Percentiles rank a stretch among this genome's conserved stretches.
phyloP scores from a whole-genome alignment of 2,329 filamentous ascomycete species.

The Paecilomyces formosus region DNA sequence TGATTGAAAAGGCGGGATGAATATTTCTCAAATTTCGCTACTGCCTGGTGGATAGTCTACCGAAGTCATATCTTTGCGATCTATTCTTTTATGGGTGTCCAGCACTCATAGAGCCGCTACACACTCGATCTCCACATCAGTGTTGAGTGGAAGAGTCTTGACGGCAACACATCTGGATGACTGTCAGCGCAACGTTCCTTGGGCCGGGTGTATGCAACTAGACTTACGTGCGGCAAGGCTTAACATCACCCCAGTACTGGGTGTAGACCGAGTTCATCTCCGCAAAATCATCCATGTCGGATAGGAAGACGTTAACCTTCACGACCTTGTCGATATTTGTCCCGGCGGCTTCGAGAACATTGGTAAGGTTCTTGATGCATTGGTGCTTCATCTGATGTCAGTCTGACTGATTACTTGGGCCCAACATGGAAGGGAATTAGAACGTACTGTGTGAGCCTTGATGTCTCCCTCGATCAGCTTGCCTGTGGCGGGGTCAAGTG shows the following conservation, averaged over 20 bases:
- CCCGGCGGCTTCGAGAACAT: constrained; percentile 54
- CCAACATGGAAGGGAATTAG: not conserved
- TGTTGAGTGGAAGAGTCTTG: constrained; percentile 78
- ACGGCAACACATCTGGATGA: constrained; percentile 68
- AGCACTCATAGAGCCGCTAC: constrained; percentile 58
- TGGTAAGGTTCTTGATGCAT: constrained; percentile 52
- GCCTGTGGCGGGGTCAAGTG: constrained; percentile 48
- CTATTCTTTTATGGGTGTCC: not conserved
- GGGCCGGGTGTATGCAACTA: too few relatives aligned
- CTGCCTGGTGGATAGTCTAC: not conserved
- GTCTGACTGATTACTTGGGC: not conserved
- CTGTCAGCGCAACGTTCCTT: not conserved
- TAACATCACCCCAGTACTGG: constrained; percentile 57
- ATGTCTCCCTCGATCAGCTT: constrained; percentile 52
- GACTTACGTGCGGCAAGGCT: constrained; percentile 47
- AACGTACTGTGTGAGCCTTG: constrained; percentile 45
- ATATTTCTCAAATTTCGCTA: not conserved
- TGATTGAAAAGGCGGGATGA: constrained; percentile 2
- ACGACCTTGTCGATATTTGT: constrained; percentile 54
- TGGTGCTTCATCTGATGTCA: constrained; percentile 33
- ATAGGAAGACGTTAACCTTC: constrained; percentile 61
- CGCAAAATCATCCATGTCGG: constrained; percentile 58
- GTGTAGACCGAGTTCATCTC: constrained; percentile 82
- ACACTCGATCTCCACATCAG: constrained; percentile 84
- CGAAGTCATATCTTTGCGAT: not conserved